Evolutionary conservation across 1,139 yeast species (phyloP), one percentile per base, ranked within the genome.

Genomic region (Blastobotrys malaysiensis): DNA sequence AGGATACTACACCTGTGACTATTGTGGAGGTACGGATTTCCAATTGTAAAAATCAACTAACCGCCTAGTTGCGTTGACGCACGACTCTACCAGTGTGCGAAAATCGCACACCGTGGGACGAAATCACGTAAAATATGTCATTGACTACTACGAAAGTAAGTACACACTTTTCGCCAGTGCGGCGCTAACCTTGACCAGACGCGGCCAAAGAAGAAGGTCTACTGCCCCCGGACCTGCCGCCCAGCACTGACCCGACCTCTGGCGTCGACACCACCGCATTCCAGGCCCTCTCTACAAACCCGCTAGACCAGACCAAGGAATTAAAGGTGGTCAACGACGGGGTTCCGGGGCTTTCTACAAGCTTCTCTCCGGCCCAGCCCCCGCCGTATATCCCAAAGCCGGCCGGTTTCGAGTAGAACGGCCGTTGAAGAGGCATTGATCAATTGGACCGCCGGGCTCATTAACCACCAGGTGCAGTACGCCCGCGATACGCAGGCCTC

Each of bases 41-140:
- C 36, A 16, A 16, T 49, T 52, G 16, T 26, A 45, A 26, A 9
- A 26, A 5, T 9, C 13, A 27, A 44, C 55, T 48, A 50, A 55
- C 49, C 5, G 43, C 46, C 20, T 52, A 62, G 76, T 91, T 21
- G 86, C 86, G 64, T 75, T 90, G 57, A 90, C 97, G 1, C 97
- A 90, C 67, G 97, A 89, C 70, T 86, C 96, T 27, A 76, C 83
- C 67, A 86, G 95, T 72, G 97, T 90, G 52, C 74, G 97, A 47
- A 84, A 86, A 65, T 84, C 91, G 46, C 98, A 91, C 70, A 72
- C 88, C 51, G 74, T 80, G 50, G 98, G 98, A 13, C 81, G 82
- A 64, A 85, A 87, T 67, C 98, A 91, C 68, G 76, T 88, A 51
- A 79, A 81, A 61, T 77, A 81, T 56, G 88, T 87, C 57, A 83